A percentile compares a stretch with the other conserved stretches of the same genome.
Evolutionary conservation across 2,329 filamentous ascomycete genomes (phyloP).

Genomic region (Aspergillus latus): DNA sequence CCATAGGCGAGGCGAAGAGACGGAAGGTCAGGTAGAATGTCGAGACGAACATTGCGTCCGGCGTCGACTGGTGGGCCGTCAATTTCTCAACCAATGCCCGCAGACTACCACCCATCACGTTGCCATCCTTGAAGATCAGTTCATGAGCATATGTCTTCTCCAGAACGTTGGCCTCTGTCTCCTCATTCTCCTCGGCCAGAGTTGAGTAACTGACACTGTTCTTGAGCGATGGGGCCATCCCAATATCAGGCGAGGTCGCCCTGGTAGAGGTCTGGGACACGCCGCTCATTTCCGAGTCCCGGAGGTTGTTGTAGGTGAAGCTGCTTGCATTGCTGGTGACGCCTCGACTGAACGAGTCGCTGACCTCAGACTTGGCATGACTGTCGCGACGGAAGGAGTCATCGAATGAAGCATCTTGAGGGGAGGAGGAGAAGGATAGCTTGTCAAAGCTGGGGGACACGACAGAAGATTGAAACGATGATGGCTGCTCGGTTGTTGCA

Average conservation of each 20-base stretch:
- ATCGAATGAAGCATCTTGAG: slow-evolving; percentile 26
- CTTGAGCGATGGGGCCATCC: slow-evolving; percentile 63
- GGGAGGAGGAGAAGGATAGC: slow-evolving; percentile 29
- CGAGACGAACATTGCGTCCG: slow-evolving; percentile 88
- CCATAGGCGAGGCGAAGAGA: slow-evolving; percentile 78
- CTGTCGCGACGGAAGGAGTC: slow-evolving; percentile 36
- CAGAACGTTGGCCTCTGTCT: slow-evolving; percentile 80
- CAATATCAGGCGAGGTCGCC: slow-evolving; percentile 79
- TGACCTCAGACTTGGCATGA: slow-evolving; percentile 32
- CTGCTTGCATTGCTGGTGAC: slow-evolving; percentile 75
- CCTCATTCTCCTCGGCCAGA: slow-evolving; percentile 72
- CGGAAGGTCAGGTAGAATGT: slow-evolving; percentile 97
- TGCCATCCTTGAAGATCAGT: slow-evolving; percentile 89
- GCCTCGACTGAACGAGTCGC: slow-evolving; percentile 58
- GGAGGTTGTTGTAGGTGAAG: slow-evolving; percentile 71
- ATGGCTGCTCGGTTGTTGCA: slow-evolving; percentile 27
- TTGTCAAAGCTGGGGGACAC: slow-evolving; percentile 30
- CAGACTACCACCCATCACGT: slow-evolving; percentile 89
- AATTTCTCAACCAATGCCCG: slow-evolving; percentile 90
- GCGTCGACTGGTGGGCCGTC: slow-evolving; percentile 88
- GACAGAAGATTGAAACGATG: slow-evolving; percentile 29
- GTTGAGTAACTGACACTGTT: slow-evolving; percentile 66
- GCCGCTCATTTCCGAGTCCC: slow-evolving; percentile 77
- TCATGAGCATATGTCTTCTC: slow-evolving; percentile 91
- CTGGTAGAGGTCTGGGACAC: slow-evolving; percentile 81